Conservation (phyloP, 352 stramenopile species). For the Phytophthora pluvialis region DNA sequence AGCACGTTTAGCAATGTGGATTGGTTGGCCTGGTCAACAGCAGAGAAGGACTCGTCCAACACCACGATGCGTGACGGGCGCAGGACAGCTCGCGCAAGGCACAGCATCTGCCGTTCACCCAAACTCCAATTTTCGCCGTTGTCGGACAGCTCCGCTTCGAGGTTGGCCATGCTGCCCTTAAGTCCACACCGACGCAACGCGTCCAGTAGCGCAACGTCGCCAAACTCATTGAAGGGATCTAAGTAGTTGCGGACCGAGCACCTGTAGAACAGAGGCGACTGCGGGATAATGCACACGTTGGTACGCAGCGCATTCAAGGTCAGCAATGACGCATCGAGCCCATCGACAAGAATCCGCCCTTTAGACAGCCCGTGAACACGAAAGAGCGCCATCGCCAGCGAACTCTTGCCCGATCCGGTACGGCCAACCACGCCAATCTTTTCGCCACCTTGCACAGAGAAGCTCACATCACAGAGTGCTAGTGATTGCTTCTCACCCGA, state of each 20-base stretch:
- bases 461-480: slow-evolving; percentile 56
- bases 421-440: slow-evolving; percentile 69
- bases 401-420: slow-evolving; percentile 70
- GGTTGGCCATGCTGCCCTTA: slow-evolving; percentile 38
- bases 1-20: slow-evolving; percentile 81
- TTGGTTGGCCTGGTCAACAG: slow-evolving; percentile 67
- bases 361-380: slow-evolving; percentile 42
- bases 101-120: slow-evolving; percentile 96
- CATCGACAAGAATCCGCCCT: slow-evolving; percentile 90
- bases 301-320: slow-evolving; percentile 48
- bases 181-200: slow-evolving; percentile 52
- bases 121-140: slow-evolving; percentile 96
- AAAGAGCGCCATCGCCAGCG: slow-evolving; percentile 63
- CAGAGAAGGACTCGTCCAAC: slow-evolving; percentile 88
- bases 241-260: slow-evolving; percentile 93
- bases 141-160: slow-evolving; percentile 62
- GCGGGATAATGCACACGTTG: slow-evolving; percentile 79
- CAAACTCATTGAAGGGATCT: slow-evolving; percentile 88
- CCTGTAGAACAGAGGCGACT: slow-evolving; percentile 94
- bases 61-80: slow-evolving; percentile 87
- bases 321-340: slow-evolving; percentile 71
- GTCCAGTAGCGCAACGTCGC: slow-evolving; percentile 59
- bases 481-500: slow-evolving; percentile 28
- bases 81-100: slow-evolving; percentile 94
- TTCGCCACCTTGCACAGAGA: slow-evolving; percentile 50